Percentiles rank a stretch among this genome's conserved stretches.
Conservation (phyloP, 139 green algal species). For the Penium margaritaceum region DNA sequence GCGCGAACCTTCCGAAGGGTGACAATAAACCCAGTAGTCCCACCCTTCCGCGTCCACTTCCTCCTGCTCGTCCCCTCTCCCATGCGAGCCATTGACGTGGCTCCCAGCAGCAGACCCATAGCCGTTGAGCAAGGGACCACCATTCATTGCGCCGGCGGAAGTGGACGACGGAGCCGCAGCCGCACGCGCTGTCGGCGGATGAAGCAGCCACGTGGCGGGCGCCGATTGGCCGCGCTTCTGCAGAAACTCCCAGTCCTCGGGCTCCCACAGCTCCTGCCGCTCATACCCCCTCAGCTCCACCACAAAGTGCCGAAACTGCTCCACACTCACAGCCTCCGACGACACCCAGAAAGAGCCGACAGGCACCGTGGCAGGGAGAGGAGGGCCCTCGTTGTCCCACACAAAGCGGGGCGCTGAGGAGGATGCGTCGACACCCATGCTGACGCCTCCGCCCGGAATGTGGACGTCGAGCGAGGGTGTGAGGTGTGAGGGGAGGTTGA, state of each 20-base stretch:
- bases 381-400: constrained; percentile 62
- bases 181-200: too few species aligned
- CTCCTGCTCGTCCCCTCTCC: not conserved
- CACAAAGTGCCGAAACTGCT: constrained; percentile 52
- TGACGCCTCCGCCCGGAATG: constrained; percentile 24
- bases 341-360: constrained; percentile 35
- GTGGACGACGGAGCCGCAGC: too few species aligned
- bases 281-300: constrained; percentile 47
- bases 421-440: constrained; percentile 40
- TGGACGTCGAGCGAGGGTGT: constrained; percentile 21
- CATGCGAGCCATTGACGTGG: too few species aligned
- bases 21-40: constrained; percentile 9
- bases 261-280: constrained; percentile 46
- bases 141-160: too few species aligned
- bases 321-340: constrained; percentile 50
- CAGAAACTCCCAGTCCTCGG: constrained; percentile 40
- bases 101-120: too few species aligned
- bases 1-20: not conserved
- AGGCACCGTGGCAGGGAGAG: not conserved
- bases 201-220: constrained; percentile 59
- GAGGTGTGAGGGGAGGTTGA: too few species aligned
- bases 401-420: constrained; percentile 41
- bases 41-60: constrained; percentile 8
- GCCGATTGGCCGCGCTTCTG: constrained; percentile 21
- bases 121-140: too few species aligned